Evolutionary conservation across 208 protist species (phyloP), one percentile per base, ranked within the genome.

Genomic region (Acanthamoeba lenticulata): DNA sequence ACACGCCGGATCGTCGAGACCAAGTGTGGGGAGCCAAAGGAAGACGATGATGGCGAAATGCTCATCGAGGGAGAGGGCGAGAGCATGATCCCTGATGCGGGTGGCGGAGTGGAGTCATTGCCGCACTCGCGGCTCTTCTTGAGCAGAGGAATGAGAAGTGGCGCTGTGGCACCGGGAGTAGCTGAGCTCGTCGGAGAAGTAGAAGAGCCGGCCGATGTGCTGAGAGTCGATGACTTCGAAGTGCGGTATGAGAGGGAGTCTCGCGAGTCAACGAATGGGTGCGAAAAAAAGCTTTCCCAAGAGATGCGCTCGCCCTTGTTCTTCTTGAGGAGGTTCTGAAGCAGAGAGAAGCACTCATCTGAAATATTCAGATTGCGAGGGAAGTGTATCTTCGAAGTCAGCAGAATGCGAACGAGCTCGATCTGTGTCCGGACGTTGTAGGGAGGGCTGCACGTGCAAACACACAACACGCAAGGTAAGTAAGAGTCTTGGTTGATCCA

Each of bases 281-380:
- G 74, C 7, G 6, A 7, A 29, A 85, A 85, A 29, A 85, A 85
- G 13, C 29, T 13, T 24, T 47, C 36, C 74, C 74, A 85, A 17
- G 74, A 13, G 19, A 85, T 85, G 21, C 74, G 74, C 42, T 85
- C 74, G n/a, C 29, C 42, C 40, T 52, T 36, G n/a, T 85, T 52
- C 42, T 85, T 85, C 36, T 85, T 85, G 34, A 85, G 74, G 74
- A 85, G 74, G 24, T 15, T 36, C 34, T 85, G 42, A 38, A 85
- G 40, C 74, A 85, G n/a, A 13, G 11, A 15, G 7, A 85, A 36
- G 40, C 74, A 85, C 34, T 85, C 17, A 29, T 42, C 24, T 27
- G 74, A 85, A 36, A 85, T 32, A 52, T 47, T 24, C 42, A 85
- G 42, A 29, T 42, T 85, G 9, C n/a, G 17, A 9, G 34, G 74